Percentiles rank a stretch among this genome's conserved stretches.
Conservation (phyloP, 2,329 filamentous ascomycete species). For the Mycosphaerella arachidis region DNA sequence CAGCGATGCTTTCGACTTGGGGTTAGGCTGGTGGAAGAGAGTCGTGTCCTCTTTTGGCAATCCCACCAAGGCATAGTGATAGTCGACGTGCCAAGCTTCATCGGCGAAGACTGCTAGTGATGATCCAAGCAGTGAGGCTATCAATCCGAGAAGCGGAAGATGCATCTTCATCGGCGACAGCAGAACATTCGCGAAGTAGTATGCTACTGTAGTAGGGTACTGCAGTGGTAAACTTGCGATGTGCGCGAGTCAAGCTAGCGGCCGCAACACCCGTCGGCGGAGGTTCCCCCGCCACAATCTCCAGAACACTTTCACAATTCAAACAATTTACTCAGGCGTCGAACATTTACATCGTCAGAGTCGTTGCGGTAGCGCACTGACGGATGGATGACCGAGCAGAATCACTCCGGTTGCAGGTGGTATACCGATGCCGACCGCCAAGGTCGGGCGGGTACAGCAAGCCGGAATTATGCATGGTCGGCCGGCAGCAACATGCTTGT, state of each 20-base stretch:
- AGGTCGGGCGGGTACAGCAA: background rate
- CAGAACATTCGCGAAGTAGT: background rate
- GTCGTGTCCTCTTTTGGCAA: constrained; percentile 76
- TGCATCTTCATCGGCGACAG: constrained; percentile 15
- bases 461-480: background rate
- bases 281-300: too few relatives aligned
- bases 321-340: too few relatives aligned
- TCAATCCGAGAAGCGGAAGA: constrained; percentile 25
- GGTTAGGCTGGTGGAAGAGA: constrained; percentile 87
- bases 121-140: constrained; percentile 46
- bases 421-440: background rate
- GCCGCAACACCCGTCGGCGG: too few relatives aligned
- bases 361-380: background rate
- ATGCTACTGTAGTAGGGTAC: background rate
- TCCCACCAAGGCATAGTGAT: constrained; percentile 85
- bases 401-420: background rate
- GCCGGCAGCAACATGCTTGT: background rate
- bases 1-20: constrained; percentile 77
- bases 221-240: too few relatives aligned
- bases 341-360: background rate
- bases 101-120: constrained; percentile 74
- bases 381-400: too few relatives aligned
- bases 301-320: too few relatives aligned
- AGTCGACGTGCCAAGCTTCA: constrained; percentile 88
- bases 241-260: too few relatives aligned